Evolutionary conservation across 2,329 filamentous ascomycete genomes (phyloP).

Genomic region (Harringtonia lauricola): DNA sequence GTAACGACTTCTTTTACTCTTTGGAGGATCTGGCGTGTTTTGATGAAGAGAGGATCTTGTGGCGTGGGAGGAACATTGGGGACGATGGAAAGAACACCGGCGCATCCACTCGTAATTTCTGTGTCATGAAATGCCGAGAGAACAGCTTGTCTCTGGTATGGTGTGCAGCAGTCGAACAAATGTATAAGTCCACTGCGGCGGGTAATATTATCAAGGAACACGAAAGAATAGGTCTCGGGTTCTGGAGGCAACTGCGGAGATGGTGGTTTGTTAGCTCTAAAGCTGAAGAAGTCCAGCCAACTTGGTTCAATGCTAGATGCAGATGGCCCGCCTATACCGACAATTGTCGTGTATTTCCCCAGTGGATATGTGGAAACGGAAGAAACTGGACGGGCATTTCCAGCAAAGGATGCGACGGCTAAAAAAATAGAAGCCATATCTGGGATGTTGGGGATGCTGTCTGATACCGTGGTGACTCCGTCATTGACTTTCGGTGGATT

Average conservation of each 20-base stretch:
- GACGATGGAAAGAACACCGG: background rate
- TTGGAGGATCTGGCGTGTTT: slow-evolving; percentile 3
- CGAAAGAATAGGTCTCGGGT: too few relatives aligned
- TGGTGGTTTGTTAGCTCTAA: background rate
- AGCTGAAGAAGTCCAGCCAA: slow-evolving; percentile 5
- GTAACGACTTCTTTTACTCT: slow-evolving; percentile 2
- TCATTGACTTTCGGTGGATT: too few relatives aligned
- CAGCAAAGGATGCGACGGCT: too few relatives aligned
- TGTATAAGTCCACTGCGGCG: background rate
- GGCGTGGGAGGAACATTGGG: background rate
- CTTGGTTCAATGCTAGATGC: too few relatives aligned
- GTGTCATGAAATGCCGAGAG: background rate
- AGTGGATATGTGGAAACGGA: too few relatives aligned
- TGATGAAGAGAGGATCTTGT: slow-evolving; percentile 2
- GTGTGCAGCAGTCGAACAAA: slow-evolving; percentile 2
- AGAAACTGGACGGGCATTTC: too few relatives aligned
- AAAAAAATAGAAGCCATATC: too few relatives aligned
- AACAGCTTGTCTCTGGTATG: background rate
- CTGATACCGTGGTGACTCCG: too few relatives aligned
- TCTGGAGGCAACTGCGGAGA: too few relatives aligned
- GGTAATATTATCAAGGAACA: slow-evolving; percentile 4
- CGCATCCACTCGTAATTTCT: background rate
- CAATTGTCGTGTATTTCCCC: too few relatives aligned
- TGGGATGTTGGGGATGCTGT: too few relatives aligned
- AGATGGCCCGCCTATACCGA: too few relatives aligned